Base-by-base conservation (phyloP, 305 asterid species). In the Andrographis paniculata region DNA sequence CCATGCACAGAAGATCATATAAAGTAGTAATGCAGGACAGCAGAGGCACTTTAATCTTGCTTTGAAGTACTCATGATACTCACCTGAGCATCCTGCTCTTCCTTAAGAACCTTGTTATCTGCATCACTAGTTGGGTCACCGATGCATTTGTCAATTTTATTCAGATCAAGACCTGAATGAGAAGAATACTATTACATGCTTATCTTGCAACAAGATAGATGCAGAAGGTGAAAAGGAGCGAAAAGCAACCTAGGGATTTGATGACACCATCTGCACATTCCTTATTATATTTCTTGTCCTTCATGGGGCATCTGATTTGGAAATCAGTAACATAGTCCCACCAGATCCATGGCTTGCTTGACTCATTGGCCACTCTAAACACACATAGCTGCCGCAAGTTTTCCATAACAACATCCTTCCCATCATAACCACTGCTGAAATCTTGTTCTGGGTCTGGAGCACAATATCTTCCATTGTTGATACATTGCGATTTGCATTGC, bases 381-480 rank as follows among this genome's bases (percentile, higher is more conserved):
- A 87, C 95, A 62, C 99, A 91, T 28, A 87, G 63, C 73, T 91
- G 99, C 67, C 99, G 77, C 79, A 91, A 57, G 55, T 91, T 91
- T 59, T 91, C 96, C 51, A 84, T 39, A 51, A 91, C 99, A 11
- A 91, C 96, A 42, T 87, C 93, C 59, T 80, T 91, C 27, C 99
- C 96, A 14, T 91, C 96, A 44, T 91, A 91, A 42, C 96, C 99
- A 15, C 69, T 12, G 75, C 82, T 87, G 56, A 91, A 91, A 73
- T 91, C 99, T 64, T 83, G 95, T 52, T 91, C 99, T 11, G 99
- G 99, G 59, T 91, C 99, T 7, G 99, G 96, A 52, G 99, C 95
- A 47, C 96, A 91, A 61, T 91, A 91, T 65, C 95, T 80, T 39
- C 96, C 96, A 53, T 69, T 87, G 69, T 91, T 91, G 52, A 91